These are phyloP conservation scores for Basipetospora chlamydospora DNA, from an alignment of 2,329 filamentous ascomycete genomes.

Conservation along the genomic window DNA sequence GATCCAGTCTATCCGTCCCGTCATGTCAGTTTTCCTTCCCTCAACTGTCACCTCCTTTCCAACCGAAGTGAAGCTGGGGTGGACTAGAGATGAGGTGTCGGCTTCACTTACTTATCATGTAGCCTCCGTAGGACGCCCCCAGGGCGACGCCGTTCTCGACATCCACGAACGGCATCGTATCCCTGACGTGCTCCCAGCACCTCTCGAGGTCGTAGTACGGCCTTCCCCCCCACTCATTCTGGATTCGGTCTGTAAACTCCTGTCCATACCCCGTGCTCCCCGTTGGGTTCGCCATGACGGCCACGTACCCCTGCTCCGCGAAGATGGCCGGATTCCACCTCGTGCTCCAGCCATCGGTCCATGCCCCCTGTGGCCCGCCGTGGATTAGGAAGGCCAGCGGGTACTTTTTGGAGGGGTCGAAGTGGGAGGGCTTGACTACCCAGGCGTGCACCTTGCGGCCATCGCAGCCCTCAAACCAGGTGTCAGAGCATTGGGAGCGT, in stretches of 20 bases:
- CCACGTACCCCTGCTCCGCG: slow-evolving; percentile 77
- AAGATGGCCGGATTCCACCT: slow-evolving; percentile 80
- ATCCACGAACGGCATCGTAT: slow-evolving; percentile 54
- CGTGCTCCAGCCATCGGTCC: slow-evolving; percentile 63
- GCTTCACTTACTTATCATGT: slow-evolving; percentile 57
- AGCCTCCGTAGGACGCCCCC: slow-evolving; percentile 62
- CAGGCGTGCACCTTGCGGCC: slow-evolving; percentile 55
- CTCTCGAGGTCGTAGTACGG: slow-evolving; percentile 74
- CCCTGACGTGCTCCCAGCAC: slow-evolving; percentile 59
- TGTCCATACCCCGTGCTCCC: slow-evolving; percentile 75
- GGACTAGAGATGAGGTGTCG: background rate
- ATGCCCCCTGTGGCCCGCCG: slow-evolving; percentile 67
- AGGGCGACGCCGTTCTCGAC: slow-evolving; percentile 54
- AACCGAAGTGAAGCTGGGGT: slow-evolving; percentile 12
- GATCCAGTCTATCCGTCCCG: slow-evolving; percentile 60
- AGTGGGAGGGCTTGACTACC: slow-evolving; percentile 46
- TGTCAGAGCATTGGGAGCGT: slow-evolving; percentile 46
- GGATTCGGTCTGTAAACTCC: slow-evolving; percentile 60
- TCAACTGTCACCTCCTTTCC: too few species aligned
- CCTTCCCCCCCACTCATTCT: slow-evolving; percentile 67
- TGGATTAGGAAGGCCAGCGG: slow-evolving; percentile 70
- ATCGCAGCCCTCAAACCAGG: slow-evolving; percentile 30
- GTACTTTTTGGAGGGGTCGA: slow-evolving; percentile 57
- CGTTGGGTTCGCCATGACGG: slow-evolving; percentile 69
- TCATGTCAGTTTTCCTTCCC: too few species aligned